Base-by-base conservation (phyloP, 768 basidiomycete species). In the Tricholoma hemisulphureum region DNA sequence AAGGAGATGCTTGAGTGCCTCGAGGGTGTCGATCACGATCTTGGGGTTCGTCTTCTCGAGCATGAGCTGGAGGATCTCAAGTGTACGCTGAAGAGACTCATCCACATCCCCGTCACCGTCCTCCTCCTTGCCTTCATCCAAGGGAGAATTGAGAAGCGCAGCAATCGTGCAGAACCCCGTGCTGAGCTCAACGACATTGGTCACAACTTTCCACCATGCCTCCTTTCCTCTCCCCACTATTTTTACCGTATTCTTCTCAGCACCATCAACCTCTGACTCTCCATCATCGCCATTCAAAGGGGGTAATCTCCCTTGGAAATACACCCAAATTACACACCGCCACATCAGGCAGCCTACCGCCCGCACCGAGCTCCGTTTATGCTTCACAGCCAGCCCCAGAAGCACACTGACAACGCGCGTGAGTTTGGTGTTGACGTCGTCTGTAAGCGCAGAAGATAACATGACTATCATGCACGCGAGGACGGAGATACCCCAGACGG, bases 401-500 rank as follows among this genome's bases (percentile, higher is more conserved):
- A 89, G 72, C 0, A 77, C 76, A 35, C 26, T 41, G 8, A 54
- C 13, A 77, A 74, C 16, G 89, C 67, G 24, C 75, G 71, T 11
- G 80, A 77, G 31, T 76, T 76, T 20, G 83, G 67, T 49, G 74
- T 75, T 29, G 65, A 54, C 55, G 83, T 75, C 34, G 75, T 73
- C 58, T 71, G 24, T 82, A 21, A 88, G 71, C 3, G 73, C 72
- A 2, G 86, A 79, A 1, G 87, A 83, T 2, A 89, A 76, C n/a
- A 93, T 73, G 35, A 87, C 83, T 46, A 89, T 76, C 52, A 92
- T 72, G 58, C 79, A 77, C 0, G 86, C 83, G 2, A 91, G 72
- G 29, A 91, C 86, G 58, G 80, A 81, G 53, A 90, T 74, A 4
- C 81, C 86, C 91, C 91, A 93, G 1, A 88, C 84, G 8, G 91